Base-by-base conservation (phyloP, 345 rosid species). In the Litchi chinensis region DNA sequence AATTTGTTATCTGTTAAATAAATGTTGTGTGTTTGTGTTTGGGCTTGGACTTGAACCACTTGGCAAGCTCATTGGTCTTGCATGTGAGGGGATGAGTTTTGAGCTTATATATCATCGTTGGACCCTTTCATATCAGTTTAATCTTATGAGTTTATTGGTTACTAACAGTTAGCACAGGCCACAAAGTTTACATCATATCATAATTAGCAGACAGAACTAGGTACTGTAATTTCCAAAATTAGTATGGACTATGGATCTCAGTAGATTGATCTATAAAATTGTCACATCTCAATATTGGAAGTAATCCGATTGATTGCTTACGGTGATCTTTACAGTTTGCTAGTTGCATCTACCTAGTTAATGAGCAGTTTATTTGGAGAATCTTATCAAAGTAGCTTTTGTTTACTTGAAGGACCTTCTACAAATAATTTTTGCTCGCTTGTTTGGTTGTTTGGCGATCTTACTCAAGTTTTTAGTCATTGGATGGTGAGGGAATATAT, bases 381-480 rank as follows among this genome's bases (percentile, higher is more conserved):
- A 52, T 72, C 6, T 73, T 67, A 65, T 64, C 41, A 73, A 66
- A 79, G 56, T 72, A 65, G 50, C 65, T 65, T 72, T 40, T 22
- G 44, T 63, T 46, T 15, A 26, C 66, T 52, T 60, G 10, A 24
- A 71, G 39, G 28, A 28, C 41, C 40, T 54, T 39, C 60, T 66
- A 13, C 44, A 16, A 39, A 22, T 5, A 39, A 66, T 66, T 13
- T 28, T 37, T 4, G 41, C 44, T 28, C 13, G 37, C 24, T 13
- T 66, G n/a, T 10, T 37, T 73, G 37, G 37, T 11, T 74, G 10
- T n/a, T 21, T 1, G 10, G 16, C 15, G 2, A 63, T 24, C 37
- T 22, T 63, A 11, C 67, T 9, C 32, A n/a, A 10, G 37, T 9
- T 24, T n/a, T 63, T 63, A 63, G 67, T 63, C 28, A 26, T 28